phyloP scores from a whole-genome alignment of 179 eudicot genomes.

The Heliamphora pulchella region DNA sequence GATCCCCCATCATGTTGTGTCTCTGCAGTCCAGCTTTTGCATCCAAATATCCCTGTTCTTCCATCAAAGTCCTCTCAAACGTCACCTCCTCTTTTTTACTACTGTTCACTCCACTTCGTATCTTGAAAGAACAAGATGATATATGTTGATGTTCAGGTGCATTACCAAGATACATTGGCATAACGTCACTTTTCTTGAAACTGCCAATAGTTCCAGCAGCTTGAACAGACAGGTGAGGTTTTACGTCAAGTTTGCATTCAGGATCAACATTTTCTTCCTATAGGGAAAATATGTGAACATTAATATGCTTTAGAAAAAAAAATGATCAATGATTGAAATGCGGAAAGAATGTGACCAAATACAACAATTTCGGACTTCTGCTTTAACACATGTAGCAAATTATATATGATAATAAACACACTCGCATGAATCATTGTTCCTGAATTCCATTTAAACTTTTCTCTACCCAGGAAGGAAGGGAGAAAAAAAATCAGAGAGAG shows the following conservation, averaged over 20 bases:
- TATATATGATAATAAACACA: too few species aligned
- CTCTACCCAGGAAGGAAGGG: too few species aligned
- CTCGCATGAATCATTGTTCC: too few species aligned
- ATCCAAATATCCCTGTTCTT: conserved; percentile 21
- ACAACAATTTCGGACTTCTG: neutral
- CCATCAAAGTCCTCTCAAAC: conserved; percentile 24
- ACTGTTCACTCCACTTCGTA: conserved; percentile 18
- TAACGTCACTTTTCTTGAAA: conserved; percentile 18
- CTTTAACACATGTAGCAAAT: neutral
- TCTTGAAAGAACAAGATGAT: conserved; percentile 17
- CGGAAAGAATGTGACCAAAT: neutral
- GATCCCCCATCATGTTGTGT: conserved; percentile 2
- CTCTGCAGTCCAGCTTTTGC: conserved; percentile 20
- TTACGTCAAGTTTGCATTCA: conserved; percentile 10
- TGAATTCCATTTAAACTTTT: too few species aligned
- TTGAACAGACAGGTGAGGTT: conserved; percentile 20
- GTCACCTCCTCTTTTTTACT: conserved; percentile 25
- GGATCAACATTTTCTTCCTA: conserved; percentile 34
- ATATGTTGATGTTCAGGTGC: conserved; percentile 19
- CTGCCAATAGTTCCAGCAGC: conserved; percentile 17
- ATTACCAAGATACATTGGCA: conserved; percentile 17
- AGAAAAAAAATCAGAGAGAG: too few species aligned
- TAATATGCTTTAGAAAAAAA: neutral
- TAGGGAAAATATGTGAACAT: conserved; percentile 11
- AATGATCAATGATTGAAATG: neutral